A percentile compares a stretch with the other conserved stretches of the same genome.
Conservation (phyloP, 805 yeast genomes). For the Candida ipomoeae region DNA sequence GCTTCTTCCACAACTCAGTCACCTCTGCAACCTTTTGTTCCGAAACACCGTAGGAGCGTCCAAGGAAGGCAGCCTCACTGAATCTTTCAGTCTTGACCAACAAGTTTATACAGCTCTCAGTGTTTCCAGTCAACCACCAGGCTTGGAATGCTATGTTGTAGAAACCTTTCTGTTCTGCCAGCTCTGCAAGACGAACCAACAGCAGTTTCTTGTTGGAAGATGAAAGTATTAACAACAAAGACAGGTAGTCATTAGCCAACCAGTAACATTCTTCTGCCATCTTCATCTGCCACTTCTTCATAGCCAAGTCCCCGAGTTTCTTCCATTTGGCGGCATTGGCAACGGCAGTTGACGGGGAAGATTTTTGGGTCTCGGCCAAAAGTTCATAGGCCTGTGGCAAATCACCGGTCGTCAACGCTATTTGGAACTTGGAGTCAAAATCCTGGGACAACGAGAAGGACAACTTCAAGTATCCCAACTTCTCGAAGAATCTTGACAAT, state of each 20-base stretch:
- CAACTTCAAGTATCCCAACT: constrained; percentile 81
- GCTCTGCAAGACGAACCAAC: constrained; percentile 58
- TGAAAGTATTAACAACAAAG: constrained; percentile 76
- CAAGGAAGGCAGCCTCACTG: constrained; percentile 83
- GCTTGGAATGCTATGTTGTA: constrained; percentile 90
- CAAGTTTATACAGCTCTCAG: constrained; percentile 57
- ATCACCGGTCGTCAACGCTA: constrained; percentile 74
- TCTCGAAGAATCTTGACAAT: constrained; percentile 88
- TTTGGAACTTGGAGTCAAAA: constrained; percentile 85
- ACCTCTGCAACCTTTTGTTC: constrained; percentile 40
- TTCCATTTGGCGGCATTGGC: constrained; percentile 67
- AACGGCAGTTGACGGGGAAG: constrained; percentile 45
- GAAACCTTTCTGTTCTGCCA: constrained; percentile 70
- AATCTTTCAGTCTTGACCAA: constrained; percentile 63
- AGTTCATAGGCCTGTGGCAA: constrained; percentile 64
- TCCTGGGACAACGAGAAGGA: constrained; percentile 84
- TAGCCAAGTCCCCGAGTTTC: constrained; percentile 81
- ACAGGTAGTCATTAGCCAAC: constrained; percentile 75
- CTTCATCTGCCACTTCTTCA: constrained; percentile 71
- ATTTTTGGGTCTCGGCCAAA: constrained; percentile 30
- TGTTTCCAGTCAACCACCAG: constrained; percentile 80
- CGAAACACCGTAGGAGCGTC: constrained; percentile 57
- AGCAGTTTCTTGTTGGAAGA: constrained; percentile 68
- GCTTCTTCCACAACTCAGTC: constrained; percentile 65
- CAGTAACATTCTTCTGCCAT: constrained; percentile 78